Conservation (phyloP, 257 asterid species). For the Solanum pinnatisectum region DNA sequence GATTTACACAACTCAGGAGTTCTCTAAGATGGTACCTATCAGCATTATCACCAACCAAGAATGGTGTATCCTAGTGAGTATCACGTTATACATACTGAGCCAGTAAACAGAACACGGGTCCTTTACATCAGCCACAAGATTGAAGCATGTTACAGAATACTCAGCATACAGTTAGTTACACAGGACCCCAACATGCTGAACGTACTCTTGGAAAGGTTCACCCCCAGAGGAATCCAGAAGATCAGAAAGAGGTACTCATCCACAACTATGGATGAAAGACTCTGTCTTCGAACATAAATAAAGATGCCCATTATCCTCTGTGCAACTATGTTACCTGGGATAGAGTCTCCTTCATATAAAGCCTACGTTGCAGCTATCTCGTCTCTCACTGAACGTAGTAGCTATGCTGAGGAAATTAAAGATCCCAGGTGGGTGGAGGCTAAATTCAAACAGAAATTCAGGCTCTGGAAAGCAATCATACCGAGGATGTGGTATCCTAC, state of each 20-base stretch:
- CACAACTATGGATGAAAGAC: not conserved
- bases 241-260: not conserved
- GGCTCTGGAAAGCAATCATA: not conserved
- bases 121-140: not conserved
- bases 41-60: not conserved
- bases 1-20: not conserved
- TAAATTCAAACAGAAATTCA: not conserved
- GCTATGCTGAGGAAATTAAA: not conserved
- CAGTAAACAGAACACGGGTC: not conserved
- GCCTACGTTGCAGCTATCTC: not conserved
- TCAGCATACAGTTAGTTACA: too few relatives aligned
- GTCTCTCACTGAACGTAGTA: not conserved
- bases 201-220: not conserved
- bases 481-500: not conserved
- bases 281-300: too few relatives aligned
- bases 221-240: not conserved
- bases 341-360: not conserved
- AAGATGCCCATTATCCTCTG: not conserved
- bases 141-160: not conserved
- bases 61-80: not conserved
- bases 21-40: not conserved
- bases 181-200: not conserved
- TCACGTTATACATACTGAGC: not conserved
- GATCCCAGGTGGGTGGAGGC: not conserved
- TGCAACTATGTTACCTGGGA: not conserved